Conservation (phyloP, 108 stramenopile species). For the Mayamaea pseudoterrestris region DNA sequence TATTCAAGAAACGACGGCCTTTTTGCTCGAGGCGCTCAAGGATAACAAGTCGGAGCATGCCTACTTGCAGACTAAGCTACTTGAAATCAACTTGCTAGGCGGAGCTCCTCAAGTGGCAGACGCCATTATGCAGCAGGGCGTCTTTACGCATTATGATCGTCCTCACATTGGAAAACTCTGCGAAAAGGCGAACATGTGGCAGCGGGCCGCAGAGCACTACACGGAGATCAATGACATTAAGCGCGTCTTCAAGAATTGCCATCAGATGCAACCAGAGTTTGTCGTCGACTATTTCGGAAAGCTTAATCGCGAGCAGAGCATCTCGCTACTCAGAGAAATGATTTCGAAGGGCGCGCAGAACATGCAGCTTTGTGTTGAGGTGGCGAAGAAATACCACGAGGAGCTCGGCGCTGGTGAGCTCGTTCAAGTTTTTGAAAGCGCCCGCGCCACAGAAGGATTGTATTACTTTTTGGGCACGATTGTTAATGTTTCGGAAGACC, state of each 20-base stretch:
- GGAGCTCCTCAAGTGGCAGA: slow-evolving; percentile 99
- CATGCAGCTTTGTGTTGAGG: slow-evolving; percentile 93
- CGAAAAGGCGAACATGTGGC: slow-evolving; percentile 96
- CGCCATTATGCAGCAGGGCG: slow-evolving; percentile 98
- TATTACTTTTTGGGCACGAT: slow-evolving; percentile 96
- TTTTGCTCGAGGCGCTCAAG: slow-evolving; percentile 96
- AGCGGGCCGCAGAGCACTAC: slow-evolving; percentile 99
- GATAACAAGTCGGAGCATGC: slow-evolving; percentile 98
- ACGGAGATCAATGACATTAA: slow-evolving; percentile 98
- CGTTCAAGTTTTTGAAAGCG: slow-evolving; percentile 91
- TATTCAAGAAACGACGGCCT: slow-evolving; percentile 96
- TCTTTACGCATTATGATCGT: slow-evolving; percentile 96
- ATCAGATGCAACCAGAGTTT: slow-evolving; percentile 94
- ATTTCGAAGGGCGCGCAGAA: slow-evolving; percentile 87
- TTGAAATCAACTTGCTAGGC: slow-evolving; percentile 99
- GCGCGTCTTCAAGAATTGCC: slow-evolving; percentile 91
- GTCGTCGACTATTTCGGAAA: slow-evolving; percentile 95
- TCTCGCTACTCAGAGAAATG: slow-evolving; percentile 93
- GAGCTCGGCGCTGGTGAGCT: slow-evolving; percentile 92
- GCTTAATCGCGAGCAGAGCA: slow-evolving; percentile 86
- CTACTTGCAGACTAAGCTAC: slow-evolving; percentile 97
- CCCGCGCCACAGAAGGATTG: slow-evolving; percentile 93
- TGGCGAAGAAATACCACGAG: slow-evolving; percentile 97
- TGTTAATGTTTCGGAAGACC: slow-evolving; percentile 94
- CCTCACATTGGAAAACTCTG: slow-evolving; percentile 95